phyloP scores from a whole-genome alignment of 306 rosid genomes.

The Nissolia schottii region DNA sequence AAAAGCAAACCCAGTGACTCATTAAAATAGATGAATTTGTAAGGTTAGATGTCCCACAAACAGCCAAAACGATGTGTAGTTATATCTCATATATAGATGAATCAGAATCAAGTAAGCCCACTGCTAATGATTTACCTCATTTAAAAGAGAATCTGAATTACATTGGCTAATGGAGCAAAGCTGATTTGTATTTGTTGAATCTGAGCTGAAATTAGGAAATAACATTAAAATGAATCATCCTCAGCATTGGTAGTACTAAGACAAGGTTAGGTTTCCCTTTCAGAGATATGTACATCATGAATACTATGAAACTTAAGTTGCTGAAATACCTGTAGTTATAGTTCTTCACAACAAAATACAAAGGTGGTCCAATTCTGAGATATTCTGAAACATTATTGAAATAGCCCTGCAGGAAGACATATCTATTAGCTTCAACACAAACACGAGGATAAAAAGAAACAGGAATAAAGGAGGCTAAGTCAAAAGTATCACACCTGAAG shows the following conservation, averaged over 20 bases:
- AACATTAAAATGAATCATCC: slow-evolving; percentile 33
- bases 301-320: neutral
- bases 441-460: slow-evolving; percentile 9
- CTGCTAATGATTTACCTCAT: slow-evolving; percentile 57
- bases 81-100: neutral
- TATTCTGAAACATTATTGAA: slow-evolving; percentile 77
- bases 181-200: slow-evolving; percentile 81
- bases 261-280: slow-evolving; percentile 18
- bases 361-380: slow-evolving; percentile 94
- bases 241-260: slow-evolving; percentile 20
- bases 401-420: slow-evolving; percentile 73
- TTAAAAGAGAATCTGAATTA: slow-evolving; percentile 81
- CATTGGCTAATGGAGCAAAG: slow-evolving; percentile 96
- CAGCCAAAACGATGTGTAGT: slow-evolving; percentile 2
- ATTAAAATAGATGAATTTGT: slow-evolving; percentile 4
- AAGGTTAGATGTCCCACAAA: slow-evolving; percentile 6
- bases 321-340: slow-evolving; percentile 77
- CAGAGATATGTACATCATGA: neutral
- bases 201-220: slow-evolving; percentile 61
- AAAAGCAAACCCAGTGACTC: slow-evolving; percentile 11
- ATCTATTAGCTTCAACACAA: slow-evolving; percentile 18
- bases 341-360: slow-evolving; percentile 93
- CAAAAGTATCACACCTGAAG: slow-evolving; percentile 69
- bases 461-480: slow-evolving; percentile 1
- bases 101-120: slow-evolving; percentile 4